A percentile compares a stretch with the other conserved stretches of the same genome.
phyloP scores from a whole-genome alignment of 352 stramenopile species.

The Halophytophthora polymorphica region DNA sequence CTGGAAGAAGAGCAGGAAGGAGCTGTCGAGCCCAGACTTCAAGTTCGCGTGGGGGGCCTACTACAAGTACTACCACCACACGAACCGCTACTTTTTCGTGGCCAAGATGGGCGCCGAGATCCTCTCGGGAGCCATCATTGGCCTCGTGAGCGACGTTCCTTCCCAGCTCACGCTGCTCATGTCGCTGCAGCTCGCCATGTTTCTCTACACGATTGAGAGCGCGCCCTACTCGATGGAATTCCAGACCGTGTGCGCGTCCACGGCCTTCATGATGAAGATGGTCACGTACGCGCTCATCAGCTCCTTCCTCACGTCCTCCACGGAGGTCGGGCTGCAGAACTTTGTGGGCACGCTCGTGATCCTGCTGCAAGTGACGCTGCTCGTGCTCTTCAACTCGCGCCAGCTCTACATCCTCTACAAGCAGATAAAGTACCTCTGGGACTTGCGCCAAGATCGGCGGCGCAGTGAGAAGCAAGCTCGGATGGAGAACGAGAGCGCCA shows the following conservation, averaged over 20 bases:
- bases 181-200: conserved; percentile 69
- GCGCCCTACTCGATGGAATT: conserved; percentile 69
- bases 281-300: conserved; percentile 80
- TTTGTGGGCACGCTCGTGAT: conserved; percentile 66
- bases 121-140: conserved; percentile 67
- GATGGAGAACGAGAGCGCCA: conserved; percentile 22
- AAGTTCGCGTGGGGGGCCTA: conserved; percentile 80
- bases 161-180: conserved; percentile 74
- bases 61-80: conserved; percentile 79
- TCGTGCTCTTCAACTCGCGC: conserved; percentile 74
- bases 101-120: conserved; percentile 79
- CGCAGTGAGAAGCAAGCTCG: conserved; percentile 23
- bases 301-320: conserved; percentile 59
- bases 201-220: conserved; percentile 65
- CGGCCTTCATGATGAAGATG: conserved; percentile 82
- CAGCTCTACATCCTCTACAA: conserved; percentile 80
- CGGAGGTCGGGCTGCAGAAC: conserved; percentile 41
- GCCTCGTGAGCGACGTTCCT: conserved; percentile 67
- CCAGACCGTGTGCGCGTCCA: conserved; percentile 64
- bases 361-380: conserved; percentile 54
- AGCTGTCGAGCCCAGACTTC: conserved; percentile 61
- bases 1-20: conserved; percentile 53
- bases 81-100: conserved; percentile 70
- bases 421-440: conserved; percentile 64
- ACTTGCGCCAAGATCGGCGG: conserved; percentile 39